A percentile compares a stretch with the other conserved stretches of the same genome.
phyloP scores from a whole-genome alignment of 2,329 filamentous ascomycete species.

The Hypocreales sp. region DNA sequence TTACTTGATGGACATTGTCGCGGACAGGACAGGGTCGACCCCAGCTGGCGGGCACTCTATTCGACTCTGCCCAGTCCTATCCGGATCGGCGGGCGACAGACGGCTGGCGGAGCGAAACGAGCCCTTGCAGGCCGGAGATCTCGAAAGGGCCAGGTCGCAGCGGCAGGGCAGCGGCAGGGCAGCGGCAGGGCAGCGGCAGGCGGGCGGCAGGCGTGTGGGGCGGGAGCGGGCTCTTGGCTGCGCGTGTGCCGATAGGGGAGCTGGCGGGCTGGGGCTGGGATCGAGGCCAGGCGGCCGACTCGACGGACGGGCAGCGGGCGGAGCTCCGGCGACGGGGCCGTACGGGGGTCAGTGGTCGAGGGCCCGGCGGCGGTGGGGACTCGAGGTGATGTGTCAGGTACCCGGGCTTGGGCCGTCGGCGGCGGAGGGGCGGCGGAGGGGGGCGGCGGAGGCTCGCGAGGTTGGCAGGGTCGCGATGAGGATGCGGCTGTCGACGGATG shows the following conservation, averaged over 20 bases:
- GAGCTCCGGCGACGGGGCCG: not conserved
- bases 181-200: too few species aligned
- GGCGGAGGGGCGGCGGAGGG: too few species aligned
- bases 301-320: not conserved
- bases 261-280: not conserved
- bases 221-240: conserved; percentile 1
- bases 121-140: not conserved
- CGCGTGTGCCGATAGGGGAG: conserved; percentile 1
- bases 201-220: conserved; percentile 1
- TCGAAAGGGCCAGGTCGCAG: conserved; percentile 1
- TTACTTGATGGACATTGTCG: conserved; percentile 41
- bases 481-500: not conserved
- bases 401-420: conserved; percentile 1
- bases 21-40: conserved; percentile 15
- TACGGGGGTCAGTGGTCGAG: conserved; percentile 1
- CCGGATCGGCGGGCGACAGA: conserved; percentile 7
- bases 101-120: too few species aligned
- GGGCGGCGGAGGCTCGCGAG: not conserved
- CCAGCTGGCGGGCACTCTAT: conserved; percentile 17
- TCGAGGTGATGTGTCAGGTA: conserved; percentile 4
- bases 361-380: not conserved
- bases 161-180: too few species aligned
- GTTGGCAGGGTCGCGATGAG: not conserved
- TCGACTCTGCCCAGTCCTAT: conserved; percentile 5
- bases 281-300: not conserved